A percentile compares a stretch with the other conserved stretches of the same genome.
phyloP scores from a whole-genome alignment of 305 asterid species.

The Nicotiana rustica region DNA sequence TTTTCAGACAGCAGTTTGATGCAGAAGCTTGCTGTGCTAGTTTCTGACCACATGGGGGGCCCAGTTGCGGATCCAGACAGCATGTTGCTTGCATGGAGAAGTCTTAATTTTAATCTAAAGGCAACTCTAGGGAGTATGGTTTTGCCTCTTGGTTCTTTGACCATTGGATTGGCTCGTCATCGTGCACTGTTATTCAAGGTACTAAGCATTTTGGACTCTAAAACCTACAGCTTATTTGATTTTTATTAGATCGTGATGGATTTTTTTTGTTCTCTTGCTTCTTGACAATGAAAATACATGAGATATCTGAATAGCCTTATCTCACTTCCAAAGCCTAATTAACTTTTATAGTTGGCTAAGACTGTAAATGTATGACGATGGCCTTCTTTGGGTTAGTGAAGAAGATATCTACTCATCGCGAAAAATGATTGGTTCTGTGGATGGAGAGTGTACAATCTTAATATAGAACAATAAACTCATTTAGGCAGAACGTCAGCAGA shows the following conservation, averaged over 20 bases:
- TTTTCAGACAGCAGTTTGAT: slow-evolving; percentile 58
- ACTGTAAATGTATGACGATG: neutral
- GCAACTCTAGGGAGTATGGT: slow-evolving; percentile 86
- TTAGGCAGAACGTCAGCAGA: neutral
- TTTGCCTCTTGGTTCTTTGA: slow-evolving; percentile 91
- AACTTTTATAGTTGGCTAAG: neutral
- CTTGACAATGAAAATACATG: slow-evolving; percentile 9
- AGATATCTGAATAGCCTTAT: neutral
- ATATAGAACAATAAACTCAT: neutral
- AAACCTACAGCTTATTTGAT: slow-evolving; percentile 27
- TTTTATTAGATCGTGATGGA: slow-evolving; percentile 1
- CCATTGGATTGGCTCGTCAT: slow-evolving; percentile 92
- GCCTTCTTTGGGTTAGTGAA: neutral
- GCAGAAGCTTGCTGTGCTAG: slow-evolving; percentile 75
- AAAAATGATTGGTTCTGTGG: neutral
- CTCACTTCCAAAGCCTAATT: slow-evolving; percentile 19
- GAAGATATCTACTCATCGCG: neutral
- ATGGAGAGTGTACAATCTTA: neutral
- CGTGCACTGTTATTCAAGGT: slow-evolving; percentile 97
- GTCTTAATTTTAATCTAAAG: slow-evolving; percentile 62
- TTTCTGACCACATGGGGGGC: slow-evolving; percentile 95
- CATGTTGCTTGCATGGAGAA: slow-evolving; percentile 83
- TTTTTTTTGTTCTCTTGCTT: slow-evolving; percentile 9
- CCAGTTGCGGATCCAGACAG: slow-evolving; percentile 86
- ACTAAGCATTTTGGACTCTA: slow-evolving; percentile 39